Evolutionary conservation across 164 flowering plant genomes (phyloP).

Genomic region (Liquidambar formosana): DNA sequence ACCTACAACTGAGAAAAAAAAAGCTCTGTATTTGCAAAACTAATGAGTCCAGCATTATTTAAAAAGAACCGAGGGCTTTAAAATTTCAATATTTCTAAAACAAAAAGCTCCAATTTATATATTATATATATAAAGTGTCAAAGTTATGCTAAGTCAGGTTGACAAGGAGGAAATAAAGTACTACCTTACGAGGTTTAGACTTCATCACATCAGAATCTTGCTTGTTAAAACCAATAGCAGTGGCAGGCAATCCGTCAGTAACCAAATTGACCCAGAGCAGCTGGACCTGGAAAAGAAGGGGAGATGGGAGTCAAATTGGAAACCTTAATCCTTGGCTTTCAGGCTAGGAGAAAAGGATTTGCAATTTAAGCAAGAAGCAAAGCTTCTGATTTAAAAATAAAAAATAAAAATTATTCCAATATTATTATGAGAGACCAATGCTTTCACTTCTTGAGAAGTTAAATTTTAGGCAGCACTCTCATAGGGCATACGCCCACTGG

Average conservation of each 20-base stretch:
- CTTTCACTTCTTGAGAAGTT: too few relatives aligned
- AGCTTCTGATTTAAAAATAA: too few relatives aligned
- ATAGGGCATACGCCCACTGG: too few relatives aligned
- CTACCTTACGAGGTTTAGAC: slow-evolving; percentile 94
- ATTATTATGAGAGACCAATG: background rate
- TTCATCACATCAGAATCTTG: slow-evolving; percentile 98
- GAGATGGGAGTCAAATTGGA: slow-evolving; percentile 1
- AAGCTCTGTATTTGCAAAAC: too few relatives aligned
- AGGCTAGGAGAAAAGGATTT: background rate
- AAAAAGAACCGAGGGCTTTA: too few relatives aligned
- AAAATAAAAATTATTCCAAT: background rate
- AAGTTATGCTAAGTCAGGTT: too few relatives aligned
- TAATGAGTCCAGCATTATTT: too few relatives aligned
- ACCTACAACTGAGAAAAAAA: too few relatives aligned
- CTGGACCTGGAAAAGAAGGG: slow-evolving; percentile 66
- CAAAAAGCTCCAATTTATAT: too few relatives aligned
- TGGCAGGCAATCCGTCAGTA: slow-evolving; percentile 99
- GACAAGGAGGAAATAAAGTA: background rate
- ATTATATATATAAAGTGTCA: too few relatives aligned
- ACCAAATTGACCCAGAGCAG: slow-evolving; percentile 98
- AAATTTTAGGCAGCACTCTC: too few relatives aligned
- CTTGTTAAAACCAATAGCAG: slow-evolving; percentile 98
- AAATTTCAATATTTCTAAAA: too few relatives aligned
- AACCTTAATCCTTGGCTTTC: background rate
- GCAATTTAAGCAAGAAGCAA: background rate